These are phyloP conservation scores for Verticillium isaacii DNA, from an alignment of 2,329 filamentous ascomycete species.

Conservation along the genomic window DNA sequence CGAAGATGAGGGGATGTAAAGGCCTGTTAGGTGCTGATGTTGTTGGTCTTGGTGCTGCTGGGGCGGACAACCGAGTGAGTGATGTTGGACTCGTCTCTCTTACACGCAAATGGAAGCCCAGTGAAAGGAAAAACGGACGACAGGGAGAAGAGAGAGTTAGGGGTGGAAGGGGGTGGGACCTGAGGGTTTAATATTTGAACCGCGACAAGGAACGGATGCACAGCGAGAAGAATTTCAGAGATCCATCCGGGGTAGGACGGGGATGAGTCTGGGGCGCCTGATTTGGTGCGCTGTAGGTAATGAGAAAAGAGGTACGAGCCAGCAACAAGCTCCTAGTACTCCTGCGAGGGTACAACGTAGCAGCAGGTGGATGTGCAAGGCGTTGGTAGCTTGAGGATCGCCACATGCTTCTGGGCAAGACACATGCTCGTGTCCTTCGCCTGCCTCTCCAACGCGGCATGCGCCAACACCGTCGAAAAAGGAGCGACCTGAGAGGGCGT, in stretches of 20 bases:
- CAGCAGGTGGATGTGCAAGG: background rate
- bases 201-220: background rate
- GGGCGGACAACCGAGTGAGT: background rate
- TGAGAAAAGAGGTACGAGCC: background rate
- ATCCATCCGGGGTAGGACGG: conserved; percentile 8
- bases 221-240: conserved; percentile 1
- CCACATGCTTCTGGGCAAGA: conserved; percentile 1
- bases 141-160: background rate
- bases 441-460: background rate
- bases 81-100: background rate
- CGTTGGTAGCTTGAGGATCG: background rate
- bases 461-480: background rate
- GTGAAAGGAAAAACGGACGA: background rate
- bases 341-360: background rate
- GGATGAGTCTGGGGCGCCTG: background rate
- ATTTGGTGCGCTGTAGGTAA: background rate
- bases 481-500: background rate
- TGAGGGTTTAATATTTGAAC: conserved; percentile 6
- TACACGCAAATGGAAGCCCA: background rate
- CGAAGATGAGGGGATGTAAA: conserved; percentile 2
- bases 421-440: background rate
- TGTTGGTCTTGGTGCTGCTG: background rate
- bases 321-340: background rate
- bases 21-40: background rate
- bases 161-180: conserved; percentile 5